phyloP scores from a whole-genome alignment of 257 asterid species.

The Solanum appendiculatum region DNA sequence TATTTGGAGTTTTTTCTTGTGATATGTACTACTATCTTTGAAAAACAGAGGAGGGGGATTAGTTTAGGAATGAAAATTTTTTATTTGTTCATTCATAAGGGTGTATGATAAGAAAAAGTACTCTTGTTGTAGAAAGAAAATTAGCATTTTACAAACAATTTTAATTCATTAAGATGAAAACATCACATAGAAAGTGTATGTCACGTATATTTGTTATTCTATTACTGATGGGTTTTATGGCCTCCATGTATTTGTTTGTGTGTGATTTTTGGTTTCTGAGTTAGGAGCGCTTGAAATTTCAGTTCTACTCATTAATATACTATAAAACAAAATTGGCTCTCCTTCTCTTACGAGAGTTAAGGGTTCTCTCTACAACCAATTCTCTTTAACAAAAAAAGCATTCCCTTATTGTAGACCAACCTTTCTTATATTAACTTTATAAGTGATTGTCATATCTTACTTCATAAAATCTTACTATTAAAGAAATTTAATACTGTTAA shows the following conservation, averaged over 20 bases:
- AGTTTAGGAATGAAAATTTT: not conserved
- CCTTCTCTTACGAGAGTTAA: no score
- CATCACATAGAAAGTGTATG: not conserved
- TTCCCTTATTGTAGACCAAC: no score
- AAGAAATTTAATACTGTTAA: no score
- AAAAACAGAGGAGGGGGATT: not conserved
- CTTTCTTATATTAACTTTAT: no score
- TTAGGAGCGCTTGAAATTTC: not conserved
- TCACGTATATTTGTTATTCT: not conserved
- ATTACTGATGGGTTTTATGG: no score
- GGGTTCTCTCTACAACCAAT: no score
- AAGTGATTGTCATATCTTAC: not conserved
- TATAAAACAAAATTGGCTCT: no score
- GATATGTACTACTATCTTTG: not conserved
- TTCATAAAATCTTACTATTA: not conserved
- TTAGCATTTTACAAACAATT: no score
- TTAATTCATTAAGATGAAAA: not conserved
- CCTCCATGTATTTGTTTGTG: not conserved
- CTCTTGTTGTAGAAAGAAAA: not conserved
- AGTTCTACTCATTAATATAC: no score
- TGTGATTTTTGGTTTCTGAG: not conserved
- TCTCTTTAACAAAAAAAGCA: no score
- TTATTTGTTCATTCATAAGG: no score
- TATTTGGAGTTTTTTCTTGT: not conserved
- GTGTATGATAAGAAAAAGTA: no score